Base-by-base conservation (phyloP, 2,329 filamentous ascomycete species). In the Sarocladium strictum region DNA sequence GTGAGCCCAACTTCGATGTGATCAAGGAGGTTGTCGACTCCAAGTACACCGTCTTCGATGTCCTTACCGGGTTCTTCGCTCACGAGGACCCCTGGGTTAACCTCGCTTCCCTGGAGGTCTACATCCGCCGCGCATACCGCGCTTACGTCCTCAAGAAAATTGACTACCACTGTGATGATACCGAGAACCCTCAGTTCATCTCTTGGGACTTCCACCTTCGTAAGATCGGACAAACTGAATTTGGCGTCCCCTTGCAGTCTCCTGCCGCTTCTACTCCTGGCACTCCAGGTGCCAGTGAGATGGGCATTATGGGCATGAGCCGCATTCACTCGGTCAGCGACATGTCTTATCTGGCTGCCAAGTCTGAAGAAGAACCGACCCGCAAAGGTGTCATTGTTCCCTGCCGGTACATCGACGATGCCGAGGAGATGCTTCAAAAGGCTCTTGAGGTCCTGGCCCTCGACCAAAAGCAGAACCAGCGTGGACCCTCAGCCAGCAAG, bases 21-120 rank as follows among this genome's bases (percentile, higher is more conserved):
- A 87, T 99, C 74, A 96, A 96, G 78, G 94, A 99, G 72, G 92
- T 99, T 29, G 90, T 99, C 53, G 94, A 99, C 72, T 97, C 94
- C 54, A 96, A 96, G 76, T 97, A 95, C 77, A 97, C 93, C 40
- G 94, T 99, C 60, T 96, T 97, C 63, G 94, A 99, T 67, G 94
- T 99, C 17, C 74, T 99, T 61, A 89, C 93, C 7, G 85, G 90
- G 56, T 99, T 99, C 83, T 99, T 99, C 67, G 89, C 86, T 32
- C 91, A 99, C 72, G 83, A 89, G 40, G 94, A 99, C 66, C 86
- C 90, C 12, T 97, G 91, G 90, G 93, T 99, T 27, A 90, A 90
- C 7, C 77, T 97, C 58, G 94, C 94, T 56, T 90, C 94, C 49
- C 82, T 99, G 3, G 94, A 99, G 69, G 92, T 97, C 50, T 99